Percentiles rank a stretch among this genome's conserved stretches.
These are phyloP conservation scores for Tulasnella sp. DNA, from an alignment of 768 basidiomycete species.

Conservation along the genomic window DNA sequence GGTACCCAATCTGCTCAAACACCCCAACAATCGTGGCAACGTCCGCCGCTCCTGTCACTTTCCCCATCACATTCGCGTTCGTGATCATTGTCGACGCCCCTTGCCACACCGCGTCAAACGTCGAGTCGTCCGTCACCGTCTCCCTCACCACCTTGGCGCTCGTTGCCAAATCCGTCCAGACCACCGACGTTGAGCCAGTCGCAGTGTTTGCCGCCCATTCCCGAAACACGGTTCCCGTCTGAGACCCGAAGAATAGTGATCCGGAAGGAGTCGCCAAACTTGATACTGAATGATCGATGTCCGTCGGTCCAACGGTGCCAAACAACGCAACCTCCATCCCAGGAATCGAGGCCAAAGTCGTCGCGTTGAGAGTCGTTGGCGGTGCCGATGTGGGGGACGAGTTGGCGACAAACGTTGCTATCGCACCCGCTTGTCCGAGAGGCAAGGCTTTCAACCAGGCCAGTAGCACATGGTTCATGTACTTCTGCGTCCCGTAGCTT, in stretches of 20 bases:
- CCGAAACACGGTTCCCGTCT: constrained; percentile 48
- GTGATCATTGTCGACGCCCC: constrained; percentile 39
- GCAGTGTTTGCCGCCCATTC: constrained; percentile 52
- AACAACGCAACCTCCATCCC: constrained; percentile 62
- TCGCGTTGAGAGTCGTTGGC: constrained; percentile 42
- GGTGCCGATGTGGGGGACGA: constrained; percentile 44
- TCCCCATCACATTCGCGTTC: constrained; percentile 29
- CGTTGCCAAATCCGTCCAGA: constrained; percentile 54
- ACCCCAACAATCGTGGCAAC: constrained; percentile 25
- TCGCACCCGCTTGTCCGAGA: constrained; percentile 45
- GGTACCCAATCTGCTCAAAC: constrained; percentile 25
- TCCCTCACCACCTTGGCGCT: constrained; percentile 54
- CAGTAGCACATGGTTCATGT: constrained; percentile 56
- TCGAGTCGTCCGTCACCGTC: constrained; percentile 43
- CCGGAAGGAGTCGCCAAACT: constrained; percentile 52
- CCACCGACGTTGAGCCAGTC: constrained; percentile 36
- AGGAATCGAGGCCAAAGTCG: constrained; percentile 47
- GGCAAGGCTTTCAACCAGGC: constrained; percentile 54
- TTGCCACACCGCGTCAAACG: constrained; percentile 52
- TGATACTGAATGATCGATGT: constrained; percentile 49
- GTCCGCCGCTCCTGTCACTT: constrained; percentile 21
- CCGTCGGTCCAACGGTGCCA: constrained; percentile 50
- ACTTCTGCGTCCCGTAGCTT: constrained; percentile 53
- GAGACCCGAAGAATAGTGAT: constrained; percentile 58
- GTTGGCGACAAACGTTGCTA: constrained; percentile 52